Percentiles rank a stretch among this genome's conserved stretches.
phyloP scores from a whole-genome alignment of 2,329 filamentous ascomycete species.

The Lithohypha guttulata region DNA sequence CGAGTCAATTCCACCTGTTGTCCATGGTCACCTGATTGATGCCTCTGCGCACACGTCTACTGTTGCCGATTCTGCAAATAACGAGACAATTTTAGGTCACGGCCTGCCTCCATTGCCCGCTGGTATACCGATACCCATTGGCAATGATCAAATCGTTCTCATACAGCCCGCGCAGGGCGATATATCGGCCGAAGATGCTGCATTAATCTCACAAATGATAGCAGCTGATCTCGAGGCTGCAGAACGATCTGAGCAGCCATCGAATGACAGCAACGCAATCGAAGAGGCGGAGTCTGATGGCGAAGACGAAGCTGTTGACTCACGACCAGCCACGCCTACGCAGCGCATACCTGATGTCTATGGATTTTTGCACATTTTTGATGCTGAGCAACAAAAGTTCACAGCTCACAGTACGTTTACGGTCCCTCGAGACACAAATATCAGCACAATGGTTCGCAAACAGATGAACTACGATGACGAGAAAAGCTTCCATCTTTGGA shows the following conservation, averaged over 20 bases:
- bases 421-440: conserved; percentile 29
- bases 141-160: conserved; percentile 8
- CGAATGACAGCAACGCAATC: background rate
- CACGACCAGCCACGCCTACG: conserved; percentile 6
- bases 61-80: background rate
- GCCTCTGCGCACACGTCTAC: background rate
- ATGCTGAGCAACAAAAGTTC: conserved; percentile 38
- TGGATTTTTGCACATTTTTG: conserved; percentile 43
- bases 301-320: conserved; percentile 3
- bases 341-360: conserved; percentile 27
- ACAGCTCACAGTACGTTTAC: conserved; percentile 33
- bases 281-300: background rate
- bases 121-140: conserved; percentile 5
- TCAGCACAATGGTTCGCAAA: conserved; percentile 32
- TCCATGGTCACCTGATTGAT: conserved; percentile 7
- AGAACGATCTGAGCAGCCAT: conserved; percentile 6
- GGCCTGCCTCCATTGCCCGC: background rate
- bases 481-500: conserved; percentile 35
- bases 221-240: conserved; percentile 11
- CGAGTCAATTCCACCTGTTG: conserved; percentile 1
- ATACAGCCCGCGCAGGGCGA: conserved; percentile 7
- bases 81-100: background rate
- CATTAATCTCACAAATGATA: conserved; percentile 25
- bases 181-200: conserved; percentile 21
- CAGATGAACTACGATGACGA: conserved; percentile 29